Conservation (phyloP, 208 protist species). For the Naegleria lovaniensis region DNA sequence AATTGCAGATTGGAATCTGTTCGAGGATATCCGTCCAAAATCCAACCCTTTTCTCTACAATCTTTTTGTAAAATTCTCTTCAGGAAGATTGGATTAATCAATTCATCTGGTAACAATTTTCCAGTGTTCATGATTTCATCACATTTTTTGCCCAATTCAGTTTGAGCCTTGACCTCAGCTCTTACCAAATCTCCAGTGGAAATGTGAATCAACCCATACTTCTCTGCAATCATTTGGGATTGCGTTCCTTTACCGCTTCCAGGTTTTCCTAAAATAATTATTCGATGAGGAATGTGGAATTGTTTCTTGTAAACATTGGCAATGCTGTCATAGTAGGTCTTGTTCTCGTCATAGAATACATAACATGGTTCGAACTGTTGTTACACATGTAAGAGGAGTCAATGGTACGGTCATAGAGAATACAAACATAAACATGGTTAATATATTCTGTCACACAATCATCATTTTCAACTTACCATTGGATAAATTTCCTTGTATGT, state of each 20-base stretch:
- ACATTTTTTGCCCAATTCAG: constrained; percentile 51
- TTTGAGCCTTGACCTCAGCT: constrained; percentile 42
- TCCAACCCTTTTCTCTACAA: constrained; percentile 39
- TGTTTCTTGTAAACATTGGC: neutral
- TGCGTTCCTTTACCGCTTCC: constrained; percentile 83
- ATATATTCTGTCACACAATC: no score
- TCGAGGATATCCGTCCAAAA: constrained; percentile 58
- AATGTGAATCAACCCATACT: constrained; percentile 72
- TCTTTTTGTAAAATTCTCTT: constrained; percentile 34
- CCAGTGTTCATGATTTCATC: constrained; percentile 58
- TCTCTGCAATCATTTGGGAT: constrained; percentile 59
- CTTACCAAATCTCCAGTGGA: constrained; percentile 65
- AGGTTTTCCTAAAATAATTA: constrained; percentile 69
- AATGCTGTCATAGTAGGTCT: neutral
- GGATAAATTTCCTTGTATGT: constrained; percentile 13
- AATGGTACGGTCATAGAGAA: no score
- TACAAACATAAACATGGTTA: no score
- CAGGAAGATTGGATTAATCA: constrained; percentile 65
- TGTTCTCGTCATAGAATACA: neutral
- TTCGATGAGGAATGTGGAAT: constrained; percentile 25
- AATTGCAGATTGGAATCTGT: constrained; percentile 41
- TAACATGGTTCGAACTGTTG: neutral
- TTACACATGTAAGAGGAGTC: no score
- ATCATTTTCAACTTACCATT: neutral
- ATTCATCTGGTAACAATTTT: constrained; percentile 60